Evolutionary conservation across 2,329 filamentous ascomycete genomes (phyloP).

Genomic region (Epichloe typhina): DNA sequence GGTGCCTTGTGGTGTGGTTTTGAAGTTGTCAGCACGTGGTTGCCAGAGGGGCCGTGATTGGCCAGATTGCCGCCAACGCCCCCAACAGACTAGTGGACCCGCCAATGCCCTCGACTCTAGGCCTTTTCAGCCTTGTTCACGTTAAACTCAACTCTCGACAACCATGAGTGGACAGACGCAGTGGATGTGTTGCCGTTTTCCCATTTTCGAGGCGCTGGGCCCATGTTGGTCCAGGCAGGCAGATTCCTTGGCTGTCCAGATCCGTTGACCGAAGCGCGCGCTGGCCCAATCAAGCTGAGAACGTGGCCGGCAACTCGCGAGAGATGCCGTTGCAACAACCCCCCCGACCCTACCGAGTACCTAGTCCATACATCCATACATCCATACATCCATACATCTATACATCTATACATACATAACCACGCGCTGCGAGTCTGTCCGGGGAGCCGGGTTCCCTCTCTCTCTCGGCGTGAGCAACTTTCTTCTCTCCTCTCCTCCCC

Average conservation of each 20-base stretch:
- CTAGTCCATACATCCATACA: no score
- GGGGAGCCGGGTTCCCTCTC: not conserved
- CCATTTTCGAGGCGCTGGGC: not conserved
- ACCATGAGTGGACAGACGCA: not conserved
- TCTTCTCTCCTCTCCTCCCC: not conserved
- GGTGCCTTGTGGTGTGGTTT: no score
- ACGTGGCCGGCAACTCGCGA: not conserved
- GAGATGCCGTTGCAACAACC: not conserved
- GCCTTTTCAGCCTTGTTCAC: not conserved
- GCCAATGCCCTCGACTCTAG: not conserved
- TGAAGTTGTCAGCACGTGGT: not conserved
- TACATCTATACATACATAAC: not conserved
- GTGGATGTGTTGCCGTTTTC: not conserved
- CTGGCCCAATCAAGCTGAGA: constrained; percentile 1
- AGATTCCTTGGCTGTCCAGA: not conserved
- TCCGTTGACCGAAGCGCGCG: not conserved
- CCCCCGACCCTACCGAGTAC: not conserved
- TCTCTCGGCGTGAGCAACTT: not conserved
- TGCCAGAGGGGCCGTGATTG: not conserved
- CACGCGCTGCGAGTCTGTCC: not conserved
- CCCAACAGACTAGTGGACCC: not conserved
- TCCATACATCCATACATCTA: not conserved
- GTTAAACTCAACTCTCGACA: not conserved
- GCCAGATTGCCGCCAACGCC: not conserved
- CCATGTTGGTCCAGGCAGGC: not conserved